These are phyloP conservation scores for Globisporangium middletonii DNA, from an alignment of 352 stramenopile species.

Conservation along the genomic window DNA sequence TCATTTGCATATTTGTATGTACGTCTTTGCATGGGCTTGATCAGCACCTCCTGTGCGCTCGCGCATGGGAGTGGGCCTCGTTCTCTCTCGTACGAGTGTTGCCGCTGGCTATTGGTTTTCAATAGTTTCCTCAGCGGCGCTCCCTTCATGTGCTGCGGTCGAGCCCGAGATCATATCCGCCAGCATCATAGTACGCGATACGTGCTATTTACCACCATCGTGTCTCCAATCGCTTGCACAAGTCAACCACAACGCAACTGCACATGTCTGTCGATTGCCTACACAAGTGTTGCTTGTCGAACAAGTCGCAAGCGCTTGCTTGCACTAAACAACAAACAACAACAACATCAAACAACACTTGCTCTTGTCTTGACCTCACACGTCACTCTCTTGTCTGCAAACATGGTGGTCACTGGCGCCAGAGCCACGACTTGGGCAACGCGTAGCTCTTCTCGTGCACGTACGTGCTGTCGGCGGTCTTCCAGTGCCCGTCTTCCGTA, in stretches of 20 bases:
- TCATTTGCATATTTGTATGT: constrained; percentile 12
- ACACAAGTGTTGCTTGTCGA: background rate
- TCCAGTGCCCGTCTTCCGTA: constrained; percentile 34
- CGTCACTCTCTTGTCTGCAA: background rate
- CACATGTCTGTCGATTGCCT: background rate
- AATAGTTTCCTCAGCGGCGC: constrained; percentile 50
- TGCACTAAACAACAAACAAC: background rate
- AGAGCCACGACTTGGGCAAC: constrained; percentile 23
- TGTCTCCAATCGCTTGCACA: constrained; percentile 82
- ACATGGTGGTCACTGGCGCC: background rate
- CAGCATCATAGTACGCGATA: constrained; percentile 83
- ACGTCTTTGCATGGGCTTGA: constrained; percentile 17
- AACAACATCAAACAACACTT: background rate
- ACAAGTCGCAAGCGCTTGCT: background rate
- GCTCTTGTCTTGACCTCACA: background rate
- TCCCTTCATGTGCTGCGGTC: constrained; percentile 37
- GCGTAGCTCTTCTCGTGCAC: constrained; percentile 7
- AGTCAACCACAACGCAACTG: constrained; percentile 1
- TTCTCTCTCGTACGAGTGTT: constrained; percentile 57
- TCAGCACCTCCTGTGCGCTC: constrained; percentile 21
- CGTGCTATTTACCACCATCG: constrained; percentile 52
- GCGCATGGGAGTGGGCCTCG: constrained; percentile 32
- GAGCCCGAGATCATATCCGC: constrained; percentile 39
- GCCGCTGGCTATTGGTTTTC: constrained; percentile 72
- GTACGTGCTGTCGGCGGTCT: constrained; percentile 18